Base-by-base conservation (phyloP, 2,329 filamentous ascomycete genomes). In the Exserohilum rostratum region DNA sequence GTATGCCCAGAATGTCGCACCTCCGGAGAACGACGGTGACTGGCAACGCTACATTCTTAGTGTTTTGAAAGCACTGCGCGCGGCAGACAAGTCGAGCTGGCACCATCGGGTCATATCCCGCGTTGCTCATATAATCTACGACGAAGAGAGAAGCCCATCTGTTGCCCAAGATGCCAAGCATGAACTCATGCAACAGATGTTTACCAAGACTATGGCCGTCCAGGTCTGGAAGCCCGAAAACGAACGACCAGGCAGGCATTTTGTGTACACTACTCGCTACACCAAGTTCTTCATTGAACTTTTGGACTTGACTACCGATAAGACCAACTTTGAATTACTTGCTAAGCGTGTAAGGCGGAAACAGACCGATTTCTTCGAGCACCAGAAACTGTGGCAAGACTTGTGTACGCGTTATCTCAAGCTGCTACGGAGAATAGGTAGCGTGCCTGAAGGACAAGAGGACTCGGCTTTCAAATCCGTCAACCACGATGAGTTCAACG, bases 181-280 rank as follows among this genome's bases (percentile, higher is more conserved):
- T 68, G 90, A 93, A 50, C 85, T 96, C 12, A 93, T 91, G 45
- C 83, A 86, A 48, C 89, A 96, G 37, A 88, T 96, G 49, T 93
- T 96, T 63, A 96, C 93, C 34, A 96, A 96, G 77, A 96, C 91
- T 0, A 96, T 96, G 88, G 88, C 90, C 1, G 87, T 96, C 73
- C 93, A 96, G 69, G 91, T 97, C 3, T 97, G 93, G 93, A 93
- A 93, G 65, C 95, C 93, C 33, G 93, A 96, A 62, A 87, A 90
- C 42, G 93, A 97, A 72, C 81, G 88, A 18, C 82, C 91, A 0
- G 93, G 93, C 0, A 85, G 93, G 15, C 93, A 97, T 72, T 95
- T 96, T 68, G 91, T 96, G 33, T 97, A 95, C 72, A 96, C 91
- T 0, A 87, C 90, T 44, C 87, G 90, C 59, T 97, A 97, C 68